Evolutionary conservation across 192 early-diverging fungal species (phyloP), one percentile per base, ranked within the genome.

Genomic region (Coemansia umbellata): DNA sequence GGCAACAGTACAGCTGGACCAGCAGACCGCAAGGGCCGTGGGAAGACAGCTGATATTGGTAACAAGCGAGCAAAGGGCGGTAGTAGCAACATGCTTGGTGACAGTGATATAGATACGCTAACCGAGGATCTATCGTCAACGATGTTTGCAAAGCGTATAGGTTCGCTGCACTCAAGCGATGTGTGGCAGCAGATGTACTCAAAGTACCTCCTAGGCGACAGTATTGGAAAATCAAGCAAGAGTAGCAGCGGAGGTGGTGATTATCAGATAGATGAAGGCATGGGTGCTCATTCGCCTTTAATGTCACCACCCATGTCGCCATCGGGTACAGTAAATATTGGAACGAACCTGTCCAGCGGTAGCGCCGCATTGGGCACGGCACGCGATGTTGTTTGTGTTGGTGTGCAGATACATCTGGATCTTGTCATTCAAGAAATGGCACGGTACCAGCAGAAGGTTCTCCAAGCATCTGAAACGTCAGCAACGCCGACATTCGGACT

Each of bases 331-430:
- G 58, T 62, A 7, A 28, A 43, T 13, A 73, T 73, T 14, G 69
- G 69, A 26, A 73, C 69, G 8, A 60, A 60, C 32, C 47, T 67
- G 30, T 74, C 79, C 14, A 59, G 41, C 2, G 67, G 63, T 19
- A 74, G 63, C 39, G 63, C 68, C 7, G 69, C 58, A 3, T 50
- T 66, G 13, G 63, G 70, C 28, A 65, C 62, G 1, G 71, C 62
- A 2, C 60, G 59, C 14, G 70, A 63, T 36, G 78, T 79, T 7
- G 78, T 70, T 17, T 89, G 83, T 22, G 82, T 91, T 36, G 94
- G 94, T 8, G 86, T 89, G 31, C 90, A 91, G 64, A 89, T 94
- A 62, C 87, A 87, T 31, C 66, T 88, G 41, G 84, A 87, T 62
- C 82, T 85, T 59, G 74, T 88, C 22, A 80, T 89, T 24, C 68